Evolutionary conservation across 2,329 filamentous ascomycete genomes (phyloP).

Genomic region (Epichloe sp.): DNA sequence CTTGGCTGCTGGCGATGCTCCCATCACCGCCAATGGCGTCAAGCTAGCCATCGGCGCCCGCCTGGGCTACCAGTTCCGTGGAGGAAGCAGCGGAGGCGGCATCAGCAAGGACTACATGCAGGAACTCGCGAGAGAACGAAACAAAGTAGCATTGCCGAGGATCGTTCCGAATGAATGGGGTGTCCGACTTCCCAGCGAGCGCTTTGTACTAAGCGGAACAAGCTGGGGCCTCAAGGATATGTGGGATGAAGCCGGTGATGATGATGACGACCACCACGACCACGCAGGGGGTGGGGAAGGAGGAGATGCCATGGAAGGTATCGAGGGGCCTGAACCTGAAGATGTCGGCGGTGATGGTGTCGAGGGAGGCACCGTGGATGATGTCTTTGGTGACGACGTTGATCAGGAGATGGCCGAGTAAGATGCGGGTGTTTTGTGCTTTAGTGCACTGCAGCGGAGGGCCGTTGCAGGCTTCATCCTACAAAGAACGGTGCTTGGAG

Average conservation of each 20-base stretch:
- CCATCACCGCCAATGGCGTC: slow-evolving; percentile 53
- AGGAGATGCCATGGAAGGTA: slow-evolving; percentile 36
- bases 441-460: not conserved
- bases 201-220: slow-evolving; percentile 53
- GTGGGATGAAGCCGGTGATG: slow-evolving; percentile 37
- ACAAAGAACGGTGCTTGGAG: not conserved
- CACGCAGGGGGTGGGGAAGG: slow-evolving; percentile 29
- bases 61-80: slow-evolving; percentile 55
- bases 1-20: slow-evolving; percentile 34
- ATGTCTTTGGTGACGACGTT: slow-evolving; percentile 40
- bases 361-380: slow-evolving; percentile 38
- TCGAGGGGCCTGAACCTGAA: slow-evolving; percentile 28
- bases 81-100: slow-evolving; percentile 37
- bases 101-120: slow-evolving; percentile 63
- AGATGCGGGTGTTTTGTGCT: not conserved
- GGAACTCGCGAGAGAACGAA: slow-evolving; percentile 59
- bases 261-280: slow-evolving; percentile 28
- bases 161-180: slow-evolving; percentile 55
- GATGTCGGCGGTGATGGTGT: slow-evolving; percentile 33
- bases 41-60: slow-evolving; percentile 59
- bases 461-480: not conserved
- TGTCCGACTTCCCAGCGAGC: slow-evolving; percentile 51
- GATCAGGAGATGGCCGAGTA: slow-evolving; percentile 44
- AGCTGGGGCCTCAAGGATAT: slow-evolving; percentile 51
- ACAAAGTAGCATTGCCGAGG: slow-evolving; percentile 51